Evolutionary conservation across 768 basidiomycete species (phyloP).

Genomic region (Tricholoma hemisulphureum): DNA sequence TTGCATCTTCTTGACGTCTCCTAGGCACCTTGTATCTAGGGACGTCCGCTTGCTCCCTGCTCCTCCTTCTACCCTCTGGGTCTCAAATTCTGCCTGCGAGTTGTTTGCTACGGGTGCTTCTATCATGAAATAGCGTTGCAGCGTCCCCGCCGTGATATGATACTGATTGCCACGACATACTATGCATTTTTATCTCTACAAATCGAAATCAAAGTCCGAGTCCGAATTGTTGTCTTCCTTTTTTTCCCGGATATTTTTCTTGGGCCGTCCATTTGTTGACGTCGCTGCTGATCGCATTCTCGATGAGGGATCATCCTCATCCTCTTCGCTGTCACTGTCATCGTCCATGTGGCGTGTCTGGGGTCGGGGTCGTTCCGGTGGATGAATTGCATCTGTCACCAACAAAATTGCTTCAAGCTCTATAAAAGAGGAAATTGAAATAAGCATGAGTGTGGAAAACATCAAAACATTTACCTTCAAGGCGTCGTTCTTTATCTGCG

Average conservation of each 20-base stretch:
- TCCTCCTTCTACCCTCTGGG: background rate
- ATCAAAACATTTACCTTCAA: conserved; percentile 58
- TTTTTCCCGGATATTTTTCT: conserved; percentile 55
- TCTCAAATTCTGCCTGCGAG: background rate
- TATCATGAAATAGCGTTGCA: background rate
- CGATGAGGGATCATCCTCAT: conserved; percentile 49
- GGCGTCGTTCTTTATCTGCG: conserved; percentile 68
- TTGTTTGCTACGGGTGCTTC: too few species aligned
- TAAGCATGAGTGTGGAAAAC: background rate
- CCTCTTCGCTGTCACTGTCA: conserved; percentile 49
- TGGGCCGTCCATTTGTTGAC: conserved; percentile 47
- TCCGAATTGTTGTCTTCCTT: conserved; percentile 52
- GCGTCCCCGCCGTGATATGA: background rate
- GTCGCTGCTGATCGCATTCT: conserved; percentile 57
- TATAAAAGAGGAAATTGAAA: conserved; percentile 23
- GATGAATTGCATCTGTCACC: conserved; percentile 62
- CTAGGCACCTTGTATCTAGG: background rate
- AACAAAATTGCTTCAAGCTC: conserved; percentile 73
- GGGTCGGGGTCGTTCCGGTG: conserved; percentile 45
- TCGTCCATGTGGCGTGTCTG: conserved; percentile 30
- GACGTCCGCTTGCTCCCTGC: background rate
- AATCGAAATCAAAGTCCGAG: conserved; percentile 80
- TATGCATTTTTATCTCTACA: conserved; percentile 34
- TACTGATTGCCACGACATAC: background rate
- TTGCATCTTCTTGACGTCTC: background rate